Percentiles rank a stretch among this genome's conserved stretches.
These are phyloP conservation scores for Pythium brachiatum DNA, from an alignment of 352 stramenopile species.

Conservation along the genomic window DNA sequence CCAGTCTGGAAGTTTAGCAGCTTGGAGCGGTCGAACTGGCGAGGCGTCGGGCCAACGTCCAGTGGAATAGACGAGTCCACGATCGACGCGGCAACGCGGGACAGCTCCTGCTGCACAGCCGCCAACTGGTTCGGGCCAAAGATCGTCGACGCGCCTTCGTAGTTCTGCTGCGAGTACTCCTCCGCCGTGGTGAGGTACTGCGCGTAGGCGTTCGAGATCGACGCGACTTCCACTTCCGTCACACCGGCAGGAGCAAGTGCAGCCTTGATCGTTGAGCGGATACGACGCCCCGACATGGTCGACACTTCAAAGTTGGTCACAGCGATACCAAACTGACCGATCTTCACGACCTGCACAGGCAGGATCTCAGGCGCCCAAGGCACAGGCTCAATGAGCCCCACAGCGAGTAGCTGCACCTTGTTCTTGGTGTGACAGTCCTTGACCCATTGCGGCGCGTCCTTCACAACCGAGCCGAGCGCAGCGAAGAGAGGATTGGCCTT, in stretches of 20 bases:
- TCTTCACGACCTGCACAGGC: slow-evolving; percentile 49
- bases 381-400: slow-evolving; percentile 38
- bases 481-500: slow-evolving; percentile 34
- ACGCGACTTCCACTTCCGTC: too few species aligned
- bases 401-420: slow-evolving; percentile 39
- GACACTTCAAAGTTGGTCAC: slow-evolving; percentile 74
- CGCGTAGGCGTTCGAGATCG: slow-evolving; percentile 85
- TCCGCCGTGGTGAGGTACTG: slow-evolving; percentile 85
- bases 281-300: slow-evolving; percentile 78
- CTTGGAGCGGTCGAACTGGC: slow-evolving; percentile 68
- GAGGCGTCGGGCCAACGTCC: slow-evolving; percentile 36
- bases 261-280: slow-evolving; percentile 49
- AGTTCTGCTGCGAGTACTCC: slow-evolving; percentile 84
- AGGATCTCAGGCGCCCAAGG: slow-evolving; percentile 48
- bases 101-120: slow-evolving; percentile 69
- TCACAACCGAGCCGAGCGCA: slow-evolving; percentile 25
- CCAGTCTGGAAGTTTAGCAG: slow-evolving; percentile 72
- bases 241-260: slow-evolving; percentile 31
- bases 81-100: slow-evolving; percentile 30
- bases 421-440: slow-evolving; percentile 37
- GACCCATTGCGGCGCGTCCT: slow-evolving; percentile 35
- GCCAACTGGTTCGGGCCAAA: slow-evolving; percentile 87
- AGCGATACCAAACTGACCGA: slow-evolving; percentile 52
- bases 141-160: slow-evolving; percentile 88
- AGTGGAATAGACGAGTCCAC: slow-evolving; percentile 22